These are phyloP conservation scores for Trichosanthes cucumerina DNA, from an alignment of 306 rosid species.

Conservation along the genomic window DNA sequence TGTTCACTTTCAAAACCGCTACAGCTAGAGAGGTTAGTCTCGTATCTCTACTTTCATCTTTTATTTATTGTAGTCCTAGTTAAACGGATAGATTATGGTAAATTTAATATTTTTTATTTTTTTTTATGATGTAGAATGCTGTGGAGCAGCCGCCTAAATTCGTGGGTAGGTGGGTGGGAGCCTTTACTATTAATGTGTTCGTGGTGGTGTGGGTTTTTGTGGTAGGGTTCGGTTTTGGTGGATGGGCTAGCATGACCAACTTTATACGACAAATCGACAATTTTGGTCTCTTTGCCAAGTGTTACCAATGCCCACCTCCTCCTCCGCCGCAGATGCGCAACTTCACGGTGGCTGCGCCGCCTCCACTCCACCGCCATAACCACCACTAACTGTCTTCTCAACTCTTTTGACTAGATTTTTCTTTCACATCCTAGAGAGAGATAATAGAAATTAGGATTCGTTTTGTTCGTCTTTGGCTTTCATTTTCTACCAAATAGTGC, in stretches of 20 bases:
- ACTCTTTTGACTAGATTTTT: background rate
- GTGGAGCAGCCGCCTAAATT: slow-evolving; percentile 81
- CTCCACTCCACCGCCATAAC: slow-evolving; percentile 37
- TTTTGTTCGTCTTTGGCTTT: background rate
- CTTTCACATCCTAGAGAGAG: background rate
- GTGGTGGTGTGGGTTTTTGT: slow-evolving; percentile 80
- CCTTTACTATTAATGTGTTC: slow-evolving; percentile 54
- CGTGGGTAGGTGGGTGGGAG: slow-evolving; percentile 81
- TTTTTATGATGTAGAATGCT: slow-evolving; percentile 52
- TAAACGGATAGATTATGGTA: background rate
- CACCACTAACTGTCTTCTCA: slow-evolving; percentile 13
- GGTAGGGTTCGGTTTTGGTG: slow-evolving; percentile 95
- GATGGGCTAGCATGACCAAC: slow-evolving; percentile 96
- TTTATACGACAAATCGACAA: slow-evolving; percentile 75
- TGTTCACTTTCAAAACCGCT: slow-evolving; percentile 70
- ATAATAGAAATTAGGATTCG: background rate
- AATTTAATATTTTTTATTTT: too few relatives aligned
- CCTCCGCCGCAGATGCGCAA: slow-evolving; percentile 9
- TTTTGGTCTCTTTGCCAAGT: slow-evolving; percentile 90
- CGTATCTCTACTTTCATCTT: background rate
- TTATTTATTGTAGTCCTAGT: background rate
- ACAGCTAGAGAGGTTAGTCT: slow-evolving; percentile 63
- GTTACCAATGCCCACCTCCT: slow-evolving; percentile 72
- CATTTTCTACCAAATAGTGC: background rate
- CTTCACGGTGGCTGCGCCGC: slow-evolving; percentile 49